A percentile compares a stretch with the other conserved stretches of the same genome.
Conservation (phyloP, 805 yeast genomes). For the Suhomyces kilbournensis region DNA sequence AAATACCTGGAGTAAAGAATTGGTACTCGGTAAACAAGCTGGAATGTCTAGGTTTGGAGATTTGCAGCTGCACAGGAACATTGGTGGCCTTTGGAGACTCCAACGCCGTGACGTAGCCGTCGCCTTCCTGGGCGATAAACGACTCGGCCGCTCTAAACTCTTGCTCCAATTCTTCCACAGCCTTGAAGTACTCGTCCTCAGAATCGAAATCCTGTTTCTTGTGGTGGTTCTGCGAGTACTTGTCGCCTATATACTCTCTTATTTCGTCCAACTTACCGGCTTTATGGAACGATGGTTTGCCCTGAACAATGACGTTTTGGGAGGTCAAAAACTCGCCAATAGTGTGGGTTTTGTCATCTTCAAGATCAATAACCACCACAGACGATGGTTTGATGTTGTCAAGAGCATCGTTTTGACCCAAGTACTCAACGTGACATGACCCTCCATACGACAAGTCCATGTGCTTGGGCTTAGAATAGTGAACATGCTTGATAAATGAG, state of each 20-base stretch:
- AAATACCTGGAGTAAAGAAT: slow-evolving; percentile 77
- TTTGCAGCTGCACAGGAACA: background rate
- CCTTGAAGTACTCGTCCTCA: slow-evolving; percentile 11
- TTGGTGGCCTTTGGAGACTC: slow-evolving; percentile 9
- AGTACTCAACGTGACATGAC: slow-evolving; percentile 9
- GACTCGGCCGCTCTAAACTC: slow-evolving; percentile 35
- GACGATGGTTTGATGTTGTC: background rate
- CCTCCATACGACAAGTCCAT: slow-evolving; percentile 17
- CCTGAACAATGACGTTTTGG: slow-evolving; percentile 23
- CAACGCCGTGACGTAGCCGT: slow-evolving; percentile 18
- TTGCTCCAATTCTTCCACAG: slow-evolving; percentile 23
- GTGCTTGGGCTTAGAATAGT: slow-evolving; percentile 14
- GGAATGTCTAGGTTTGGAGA: slow-evolving; percentile 14
- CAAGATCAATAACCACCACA: slow-evolving; percentile 1
- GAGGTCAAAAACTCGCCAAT: slow-evolving; percentile 18
- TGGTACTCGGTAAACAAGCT: slow-evolving; percentile 62
- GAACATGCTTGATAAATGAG: slow-evolving; percentile 17
- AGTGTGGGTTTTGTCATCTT: background rate
- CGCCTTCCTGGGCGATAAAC: slow-evolving; percentile 27
- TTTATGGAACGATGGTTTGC: slow-evolving; percentile 27
- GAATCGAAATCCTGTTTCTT: slow-evolving; percentile 18
- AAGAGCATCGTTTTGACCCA: background rate
- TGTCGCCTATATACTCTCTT: slow-evolving; percentile 23
- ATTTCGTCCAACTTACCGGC: slow-evolving; percentile 19
- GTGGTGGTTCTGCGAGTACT: slow-evolving; percentile 11